Evolutionary conservation across 805 yeast species (phyloP).

Genomic region (Candida manassasensis): DNA sequence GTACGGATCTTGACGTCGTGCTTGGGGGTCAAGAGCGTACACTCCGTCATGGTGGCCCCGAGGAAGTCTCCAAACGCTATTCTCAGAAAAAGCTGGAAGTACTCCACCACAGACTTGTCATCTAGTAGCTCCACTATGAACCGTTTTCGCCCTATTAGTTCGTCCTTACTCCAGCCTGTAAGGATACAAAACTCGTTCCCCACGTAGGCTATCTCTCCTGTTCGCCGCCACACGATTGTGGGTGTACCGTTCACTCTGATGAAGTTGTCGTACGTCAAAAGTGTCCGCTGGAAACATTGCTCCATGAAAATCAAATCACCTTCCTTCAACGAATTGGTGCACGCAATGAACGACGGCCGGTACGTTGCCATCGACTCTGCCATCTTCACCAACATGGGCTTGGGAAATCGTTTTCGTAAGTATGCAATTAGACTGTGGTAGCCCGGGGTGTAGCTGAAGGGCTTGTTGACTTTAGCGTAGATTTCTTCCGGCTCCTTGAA

Average conservation of each 20-base stretch:
- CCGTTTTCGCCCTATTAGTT: slow-evolving; percentile 51
- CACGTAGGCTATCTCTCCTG: slow-evolving; percentile 92
- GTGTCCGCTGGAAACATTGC: slow-evolving; percentile 89
- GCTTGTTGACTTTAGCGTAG: slow-evolving; percentile 66
- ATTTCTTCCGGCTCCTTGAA: slow-evolving; percentile 70
- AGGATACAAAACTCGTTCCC: slow-evolving; percentile 89
- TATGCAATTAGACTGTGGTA: slow-evolving; percentile 78
- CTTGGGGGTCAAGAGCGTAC: slow-evolving; percentile 63
- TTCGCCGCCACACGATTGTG: slow-evolving; percentile 90
- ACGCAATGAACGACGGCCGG: slow-evolving; percentile 89
- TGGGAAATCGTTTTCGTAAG: slow-evolving; percentile 64
- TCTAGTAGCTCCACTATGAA: slow-evolving; percentile 83
- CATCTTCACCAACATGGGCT: slow-evolving; percentile 68
- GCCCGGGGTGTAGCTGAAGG: slow-evolving; percentile 88
- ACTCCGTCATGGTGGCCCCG: slow-evolving; percentile 81
- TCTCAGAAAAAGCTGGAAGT: slow-evolving; percentile 77
- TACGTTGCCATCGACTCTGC: slow-evolving; percentile 86
- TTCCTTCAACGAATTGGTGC: slow-evolving; percentile 81
- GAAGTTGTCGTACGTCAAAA: slow-evolving; percentile 82
- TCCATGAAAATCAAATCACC: slow-evolving; percentile 94
- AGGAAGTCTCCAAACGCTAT: slow-evolving; percentile 88
- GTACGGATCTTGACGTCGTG: slow-evolving; percentile 60
- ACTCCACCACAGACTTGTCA: slow-evolving; percentile 79
- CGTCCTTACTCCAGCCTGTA: slow-evolving; percentile 84
- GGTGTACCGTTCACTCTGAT: slow-evolving; percentile 88